phyloP scores from a whole-genome alignment of 129 eudicot species.

The Tanacetum coccineum region DNA sequence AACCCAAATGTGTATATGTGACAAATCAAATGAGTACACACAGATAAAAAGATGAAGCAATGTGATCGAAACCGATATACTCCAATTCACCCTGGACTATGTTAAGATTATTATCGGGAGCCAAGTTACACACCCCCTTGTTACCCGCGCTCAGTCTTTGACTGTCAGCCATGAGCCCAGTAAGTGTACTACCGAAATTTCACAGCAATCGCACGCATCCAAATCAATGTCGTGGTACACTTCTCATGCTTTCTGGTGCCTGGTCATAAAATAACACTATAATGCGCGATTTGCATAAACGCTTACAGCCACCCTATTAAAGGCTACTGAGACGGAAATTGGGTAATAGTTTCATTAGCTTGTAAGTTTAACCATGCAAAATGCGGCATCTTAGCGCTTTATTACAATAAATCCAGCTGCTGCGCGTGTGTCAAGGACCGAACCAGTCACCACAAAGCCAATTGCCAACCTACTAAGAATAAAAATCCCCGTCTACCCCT shows the following conservation, averaged over 20 bases:
- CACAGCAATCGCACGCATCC: slow-evolving; percentile 80
- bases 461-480: slow-evolving; percentile 76
- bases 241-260: slow-evolving; percentile 92
- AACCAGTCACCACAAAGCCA: slow-evolving; percentile 44
- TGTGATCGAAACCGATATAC: slow-evolving; percentile 73
- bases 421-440: slow-evolving; percentile 59
- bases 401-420: slow-evolving; percentile 75
- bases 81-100: slow-evolving; percentile 77
- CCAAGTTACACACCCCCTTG: slow-evolving; percentile 77
- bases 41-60: slow-evolving; percentile 56
- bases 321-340: slow-evolving; percentile 66
- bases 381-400: slow-evolving; percentile 54
- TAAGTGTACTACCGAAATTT: slow-evolving; percentile 63
- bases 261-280: slow-evolving; percentile 90
- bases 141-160: slow-evolving; percentile 49
- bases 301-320: slow-evolving; percentile 88
- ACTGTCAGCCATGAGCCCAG: slow-evolving; percentile 65
- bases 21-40: slow-evolving; percentile 62
- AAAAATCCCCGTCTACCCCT: no score
- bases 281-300: slow-evolving; percentile 84
- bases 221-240: slow-evolving; percentile 70
- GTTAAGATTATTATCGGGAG: slow-evolving; percentile 70
- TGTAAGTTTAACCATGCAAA: slow-evolving; percentile 37
- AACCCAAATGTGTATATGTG: slow-evolving; percentile 66
- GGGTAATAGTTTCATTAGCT: slow-evolving; percentile 41